Base-by-base conservation (phyloP, 768 basidiomycete genomes). In the Panaeolus papilionaceus region DNA sequence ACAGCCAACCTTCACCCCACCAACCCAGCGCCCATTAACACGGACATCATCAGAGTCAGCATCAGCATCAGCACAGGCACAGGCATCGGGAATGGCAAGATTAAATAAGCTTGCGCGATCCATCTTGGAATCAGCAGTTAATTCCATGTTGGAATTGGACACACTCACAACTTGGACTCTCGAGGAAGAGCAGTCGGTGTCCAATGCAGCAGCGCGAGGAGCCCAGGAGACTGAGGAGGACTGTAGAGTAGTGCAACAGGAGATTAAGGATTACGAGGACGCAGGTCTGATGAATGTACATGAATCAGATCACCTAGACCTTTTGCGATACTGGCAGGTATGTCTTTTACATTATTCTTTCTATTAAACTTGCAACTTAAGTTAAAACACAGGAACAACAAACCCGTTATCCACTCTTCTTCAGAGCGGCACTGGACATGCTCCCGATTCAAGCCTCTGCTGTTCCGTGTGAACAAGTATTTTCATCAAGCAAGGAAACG, bases 401-500 rank as follows among this genome's bases (percentile, higher is more conserved):
- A 38, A 16, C 23, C 58, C 54, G 37, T 16, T 68, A 58, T 49
- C 49, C 47, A 18, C 45, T 68, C 3, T 44, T 69, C n/a, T 69
- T 47, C 16, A 26, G 18, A 10, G 42, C 64, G 4, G 42, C 39
- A 1, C 64, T 65, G 2, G 67, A 68, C 26, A 40, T 65, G 20
- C 63, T 68, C 16, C 67, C 67, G 28, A 39, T 61, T 16, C 64
- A 68, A 26, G 67, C 67, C 23, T 65, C 67, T 39, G 64, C 67
- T 26, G 67, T 68, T 12, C 67, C 67, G 0, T 68, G 39, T 8
- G 68, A 69, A 14, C 64, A 47, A 1, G 47, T 69, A 3, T 69
- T 69, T 42, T 68, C 65, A 18, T 66, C 68, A n/a, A 66, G 68
- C 33, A 64, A 63, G 33, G 65, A 69, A 54, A 66, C 65, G 2